These are phyloP conservation scores for Ramicandelaber brevisporus DNA, from an alignment of 192 early-diverging fungal species.

Conservation along the genomic window DNA sequence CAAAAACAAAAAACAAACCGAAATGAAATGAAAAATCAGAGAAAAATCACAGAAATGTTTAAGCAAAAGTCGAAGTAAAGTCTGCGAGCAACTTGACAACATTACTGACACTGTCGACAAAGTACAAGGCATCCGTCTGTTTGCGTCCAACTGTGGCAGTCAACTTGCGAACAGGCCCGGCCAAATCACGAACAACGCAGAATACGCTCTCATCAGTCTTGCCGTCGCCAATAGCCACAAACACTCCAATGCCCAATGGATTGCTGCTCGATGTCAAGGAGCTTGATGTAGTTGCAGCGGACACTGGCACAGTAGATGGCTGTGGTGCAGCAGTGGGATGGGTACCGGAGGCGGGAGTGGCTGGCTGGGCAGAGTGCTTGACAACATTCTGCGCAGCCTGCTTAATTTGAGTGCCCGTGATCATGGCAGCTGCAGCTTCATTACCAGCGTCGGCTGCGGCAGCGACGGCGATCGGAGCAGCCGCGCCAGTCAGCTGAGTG, in stretches of 20 bases:
- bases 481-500: no score
- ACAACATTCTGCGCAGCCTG: no score
- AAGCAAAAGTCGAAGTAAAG: neutral
- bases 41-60: neutral
- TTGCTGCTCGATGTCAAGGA: no score
- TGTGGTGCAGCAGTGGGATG: no score
- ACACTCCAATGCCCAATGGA: constrained; percentile 35
- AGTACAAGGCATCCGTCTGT: constrained; percentile 75
- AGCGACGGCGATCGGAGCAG: no score
- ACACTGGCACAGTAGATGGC: no score
- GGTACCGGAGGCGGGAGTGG: neutral
- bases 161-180: constrained; percentile 27
- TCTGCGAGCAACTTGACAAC: neutral
- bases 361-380: no score
- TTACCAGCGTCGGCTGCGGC: no score
- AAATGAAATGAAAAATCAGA: constrained; percentile 1
- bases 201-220: constrained; percentile 94
- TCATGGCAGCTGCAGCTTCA: no score
- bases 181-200: constrained; percentile 18
- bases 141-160: constrained; percentile 94
- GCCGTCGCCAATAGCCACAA: constrained; percentile 80
- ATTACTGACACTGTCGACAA: constrained; percentile 32
- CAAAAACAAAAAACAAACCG: neutral
- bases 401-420: no score
- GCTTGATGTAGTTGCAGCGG: no score